Evolutionary conservation across 2,329 filamentous ascomycete genomes (phyloP).

Genomic region (Fusarium siculi): DNA sequence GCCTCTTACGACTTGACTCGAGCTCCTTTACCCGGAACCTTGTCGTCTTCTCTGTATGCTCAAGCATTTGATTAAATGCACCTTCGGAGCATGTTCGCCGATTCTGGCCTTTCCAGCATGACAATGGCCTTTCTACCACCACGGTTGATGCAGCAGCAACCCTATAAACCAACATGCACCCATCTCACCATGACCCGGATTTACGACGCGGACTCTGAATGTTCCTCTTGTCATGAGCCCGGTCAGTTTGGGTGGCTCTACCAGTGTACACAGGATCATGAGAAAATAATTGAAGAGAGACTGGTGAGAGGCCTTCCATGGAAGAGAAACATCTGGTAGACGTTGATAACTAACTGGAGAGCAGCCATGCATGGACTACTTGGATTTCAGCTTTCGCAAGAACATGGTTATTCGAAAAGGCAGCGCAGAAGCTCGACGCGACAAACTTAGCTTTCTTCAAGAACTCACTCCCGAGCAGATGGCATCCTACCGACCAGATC

Average conservation of each 20-base stretch:
- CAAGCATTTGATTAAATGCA: background rate
- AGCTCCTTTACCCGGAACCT: background rate
- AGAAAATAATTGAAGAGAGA: constrained; percentile 52
- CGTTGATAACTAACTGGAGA: constrained; percentile 1
- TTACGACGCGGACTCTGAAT: constrained; percentile 64
- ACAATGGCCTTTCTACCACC: constrained; percentile 29
- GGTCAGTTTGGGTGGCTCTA: constrained; percentile 78
- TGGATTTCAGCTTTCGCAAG: constrained; percentile 49
- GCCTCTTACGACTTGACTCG: background rate
- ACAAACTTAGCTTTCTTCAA: constrained; percentile 57
- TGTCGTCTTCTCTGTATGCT: background rate
- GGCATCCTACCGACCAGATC: constrained; percentile 57
- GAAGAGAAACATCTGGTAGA: background rate
- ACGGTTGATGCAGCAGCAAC: constrained; percentile 16
- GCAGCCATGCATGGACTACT: constrained; percentile 49
- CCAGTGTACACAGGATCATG: constrained; percentile 73
- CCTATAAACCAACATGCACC: constrained; percentile 63
- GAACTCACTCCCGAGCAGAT: constrained; percentile 58
- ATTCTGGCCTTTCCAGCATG: background rate
- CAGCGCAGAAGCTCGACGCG: constrained; percentile 54
- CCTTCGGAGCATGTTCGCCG: background rate
- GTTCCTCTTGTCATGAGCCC: constrained; percentile 65
- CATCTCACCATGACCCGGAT: constrained; percentile 76
- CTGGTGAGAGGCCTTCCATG: constrained; percentile 39
- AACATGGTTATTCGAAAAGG: constrained; percentile 50